Evolutionary conservation across 352 stramenopile genomes (phyloP).

Genomic region (Blastocystis sp.): DNA sequence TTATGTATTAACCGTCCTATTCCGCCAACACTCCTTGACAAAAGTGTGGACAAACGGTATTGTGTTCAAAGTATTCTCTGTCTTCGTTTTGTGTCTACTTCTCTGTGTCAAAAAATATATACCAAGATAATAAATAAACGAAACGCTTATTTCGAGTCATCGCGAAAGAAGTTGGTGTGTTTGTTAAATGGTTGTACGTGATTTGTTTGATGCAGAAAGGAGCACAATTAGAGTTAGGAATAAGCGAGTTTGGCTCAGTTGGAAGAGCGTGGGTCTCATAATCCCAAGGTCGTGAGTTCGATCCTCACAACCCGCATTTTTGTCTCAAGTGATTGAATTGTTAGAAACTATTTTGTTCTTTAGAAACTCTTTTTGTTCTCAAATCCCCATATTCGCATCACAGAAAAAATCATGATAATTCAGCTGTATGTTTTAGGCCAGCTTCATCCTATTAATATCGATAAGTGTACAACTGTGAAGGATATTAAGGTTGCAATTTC

Average conservation of each 20-base stretch:
- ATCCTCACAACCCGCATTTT: conserved; percentile 58
- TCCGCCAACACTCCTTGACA: background rate
- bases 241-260: conserved; percentile 26
- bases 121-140: background rate
- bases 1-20: background rate
- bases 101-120: background rate
- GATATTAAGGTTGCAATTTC: conserved; percentile 50
- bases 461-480: background rate
- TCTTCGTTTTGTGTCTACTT: background rate
- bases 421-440: conserved; percentile 9
- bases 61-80: background rate
- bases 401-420: conserved; percentile 5
- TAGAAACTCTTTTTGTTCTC: background rate
- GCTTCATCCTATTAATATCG: background rate
- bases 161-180: background rate
- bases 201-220: no score
- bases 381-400: background rate
- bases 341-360: background rate
- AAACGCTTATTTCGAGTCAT: background rate
- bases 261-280: conserved; percentile 56
- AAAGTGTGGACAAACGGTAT: background rate
- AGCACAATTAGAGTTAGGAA: no score
- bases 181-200: background rate
- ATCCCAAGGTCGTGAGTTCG: conserved; percentile 58
- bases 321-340: background rate